Base-by-base conservation (phyloP, 2,329 filamentous ascomycete genomes). In the Macroventuria anomochaeta region DNA sequence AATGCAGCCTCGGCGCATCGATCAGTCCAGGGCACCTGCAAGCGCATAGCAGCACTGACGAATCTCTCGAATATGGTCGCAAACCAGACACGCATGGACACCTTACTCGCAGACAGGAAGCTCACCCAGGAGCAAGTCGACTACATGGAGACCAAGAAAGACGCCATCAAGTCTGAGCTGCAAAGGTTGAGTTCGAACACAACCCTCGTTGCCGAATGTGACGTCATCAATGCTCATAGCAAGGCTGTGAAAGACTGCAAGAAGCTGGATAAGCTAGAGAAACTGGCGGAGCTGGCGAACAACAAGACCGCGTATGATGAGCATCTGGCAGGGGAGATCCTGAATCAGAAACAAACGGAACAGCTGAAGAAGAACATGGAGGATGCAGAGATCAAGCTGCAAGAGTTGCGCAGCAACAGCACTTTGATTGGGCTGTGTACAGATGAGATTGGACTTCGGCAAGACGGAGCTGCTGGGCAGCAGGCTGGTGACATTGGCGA, bases 61-160 rank as follows among this genome's bases (percentile, higher is more conserved):
- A 41, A 48, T 5, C 58, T 72, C 37, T 64, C 63, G 15, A 54
- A 58, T 2, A 61, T 70, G 37, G 64, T 64, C 15, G 52, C 58
- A 46, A 69, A 71, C 37, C 61, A 67, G 31, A 70, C 67, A 8
- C 38, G 20, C n/a, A 47, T 70, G n/a, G 53, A 68, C 12, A 46
- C 46, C n/a, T 21, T 65, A 25, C 36, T 62, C 26, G 52, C 65
- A 10, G 58, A 63, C n/a, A 55, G 53, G 38, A 70, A 66, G 25
- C 28, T 72, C 34, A 61, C 56, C 43, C 44, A 55, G 6, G 52
- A 58, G 29, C 46, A 70, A 48, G 51, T 66, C 37, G 58, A 60
- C 7, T 54, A 50, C 12, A 55, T 71, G 36, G 62, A 65, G 32
- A 44, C 56, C 18, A 61, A 63, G 23, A 64, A 61, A 12, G 58